These are phyloP conservation scores for Strombidium stylifer DNA, from an alignment of 73 alveolate species.

Conservation along the genomic window DNA sequence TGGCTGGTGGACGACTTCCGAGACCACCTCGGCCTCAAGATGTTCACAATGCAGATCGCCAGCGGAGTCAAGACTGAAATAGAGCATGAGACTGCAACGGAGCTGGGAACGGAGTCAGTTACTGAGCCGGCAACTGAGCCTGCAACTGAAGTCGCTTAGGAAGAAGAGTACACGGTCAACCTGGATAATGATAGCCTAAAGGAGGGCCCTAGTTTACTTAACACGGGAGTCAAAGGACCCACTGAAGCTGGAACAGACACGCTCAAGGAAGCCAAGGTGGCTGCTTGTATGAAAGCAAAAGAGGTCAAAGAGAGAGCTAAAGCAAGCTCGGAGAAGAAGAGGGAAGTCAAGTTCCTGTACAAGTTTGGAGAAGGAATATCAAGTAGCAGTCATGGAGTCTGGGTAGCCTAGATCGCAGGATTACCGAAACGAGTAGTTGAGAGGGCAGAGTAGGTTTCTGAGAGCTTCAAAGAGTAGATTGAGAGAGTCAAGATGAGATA, in stretches of 20 bases:
- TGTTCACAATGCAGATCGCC: conserved; percentile 76
- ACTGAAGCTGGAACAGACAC: too few species aligned
- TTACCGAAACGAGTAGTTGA: conserved; percentile 62
- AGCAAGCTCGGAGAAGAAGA: conserved; percentile 33
- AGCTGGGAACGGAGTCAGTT: neutral
- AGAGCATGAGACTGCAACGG: neutral
- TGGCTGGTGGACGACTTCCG: conserved; percentile 85
- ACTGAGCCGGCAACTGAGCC: too few species aligned
- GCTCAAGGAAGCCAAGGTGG: too few species aligned
- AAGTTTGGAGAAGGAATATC: conserved; percentile 81
- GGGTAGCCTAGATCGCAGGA: conserved; percentile 93
- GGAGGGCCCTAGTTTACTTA: too few species aligned
- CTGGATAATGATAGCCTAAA: too few species aligned
- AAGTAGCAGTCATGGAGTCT: conserved; percentile 75
- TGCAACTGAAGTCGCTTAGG: too few species aligned
- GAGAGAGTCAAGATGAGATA: too few species aligned
- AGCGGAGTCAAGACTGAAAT: conserved; percentile 53
- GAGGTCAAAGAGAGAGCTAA: neutral
- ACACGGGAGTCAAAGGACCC: too few species aligned
- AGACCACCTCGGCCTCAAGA: conserved; percentile 58
- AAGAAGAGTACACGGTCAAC: too few species aligned
- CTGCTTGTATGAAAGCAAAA: too few species aligned
- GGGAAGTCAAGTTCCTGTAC: conserved; percentile 75
- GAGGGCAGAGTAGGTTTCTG: conserved; percentile 22
- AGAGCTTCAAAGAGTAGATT: too few species aligned